Conservation (phyloP, 306 rosid genomes). For the Quercus agrifolia region DNA sequence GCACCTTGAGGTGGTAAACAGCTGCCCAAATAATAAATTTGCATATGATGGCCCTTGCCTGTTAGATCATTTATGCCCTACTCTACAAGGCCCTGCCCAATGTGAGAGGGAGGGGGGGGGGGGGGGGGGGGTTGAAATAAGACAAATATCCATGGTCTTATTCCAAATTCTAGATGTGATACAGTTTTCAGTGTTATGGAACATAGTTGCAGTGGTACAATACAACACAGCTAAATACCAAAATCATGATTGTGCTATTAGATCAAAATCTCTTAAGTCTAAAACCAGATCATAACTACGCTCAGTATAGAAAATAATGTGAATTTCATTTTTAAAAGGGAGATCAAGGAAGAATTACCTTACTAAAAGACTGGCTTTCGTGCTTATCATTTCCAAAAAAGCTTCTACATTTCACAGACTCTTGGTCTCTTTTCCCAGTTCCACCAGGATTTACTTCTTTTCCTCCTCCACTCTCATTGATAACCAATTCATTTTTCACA, state of each 20-base stretch:
- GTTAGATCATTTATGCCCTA: no score
- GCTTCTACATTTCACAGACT: slow-evolving; percentile 7
- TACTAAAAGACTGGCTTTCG: slow-evolving; percentile 15
- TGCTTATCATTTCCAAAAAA: slow-evolving; percentile 24
- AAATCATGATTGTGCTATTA: not conserved
- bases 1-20: no score
- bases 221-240: not conserved
- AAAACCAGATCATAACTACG: not conserved
- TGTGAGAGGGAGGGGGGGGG: no score
- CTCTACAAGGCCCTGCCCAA: no score
- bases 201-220: not conserved
- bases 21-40: no score
- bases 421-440: slow-evolving; percentile 19
- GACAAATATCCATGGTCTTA: no score
- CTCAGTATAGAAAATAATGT: not conserved
- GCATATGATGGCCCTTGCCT: no score
- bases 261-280: not conserved
- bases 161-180: not conserved
- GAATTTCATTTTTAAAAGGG: not conserved
- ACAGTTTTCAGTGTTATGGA: not conserved
- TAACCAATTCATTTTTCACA: not conserved
- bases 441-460: slow-evolving; percentile 9
- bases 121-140: no score
- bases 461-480: not conserved
- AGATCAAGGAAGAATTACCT: slow-evolving; percentile 32